phyloP scores from a whole-genome alignment of 2,329 filamentous ascomycete species.

The Biscogniauxia sp. region DNA sequence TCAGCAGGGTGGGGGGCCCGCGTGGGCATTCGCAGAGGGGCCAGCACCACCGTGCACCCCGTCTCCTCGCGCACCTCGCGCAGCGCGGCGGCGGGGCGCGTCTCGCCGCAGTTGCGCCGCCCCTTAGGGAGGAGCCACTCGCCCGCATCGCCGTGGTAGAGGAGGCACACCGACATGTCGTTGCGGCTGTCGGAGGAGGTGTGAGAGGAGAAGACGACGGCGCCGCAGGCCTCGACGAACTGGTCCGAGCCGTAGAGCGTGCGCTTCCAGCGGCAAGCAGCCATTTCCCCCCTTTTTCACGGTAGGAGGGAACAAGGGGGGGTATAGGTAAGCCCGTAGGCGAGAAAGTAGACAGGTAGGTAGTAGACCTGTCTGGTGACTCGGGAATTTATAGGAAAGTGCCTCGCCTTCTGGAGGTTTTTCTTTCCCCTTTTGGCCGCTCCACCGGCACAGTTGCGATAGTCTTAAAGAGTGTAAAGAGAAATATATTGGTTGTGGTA shows the following conservation, averaged over 20 bases:
- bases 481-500: background rate
- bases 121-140: constrained; percentile 47
- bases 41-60: constrained; percentile 39
- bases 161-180: constrained; percentile 35
- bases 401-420: too few relatives aligned
- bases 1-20: constrained; percentile 38
- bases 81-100: constrained; percentile 38
- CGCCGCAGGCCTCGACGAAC: constrained; percentile 33
- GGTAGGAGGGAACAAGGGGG: too few relatives aligned
- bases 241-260: constrained; percentile 30
- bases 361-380: background rate
- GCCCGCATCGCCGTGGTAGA: constrained; percentile 32
- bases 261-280: constrained; percentile 26
- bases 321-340: too few relatives aligned
- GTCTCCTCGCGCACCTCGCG: constrained; percentile 47
- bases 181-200: constrained; percentile 15
- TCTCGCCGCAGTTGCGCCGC: constrained; percentile 44
- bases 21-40: constrained; percentile 40
- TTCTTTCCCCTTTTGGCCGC: too few relatives aligned
- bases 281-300: constrained; percentile 18
- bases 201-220: constrained; percentile 26
- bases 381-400: too few relatives aligned
- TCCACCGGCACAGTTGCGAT: background rate
- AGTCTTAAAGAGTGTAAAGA: background rate
- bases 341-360: too few relatives aligned